Evolutionary conservation across 2,329 filamentous ascomycete genomes (phyloP).

Genomic region (Boeremia lycopersici): DNA sequence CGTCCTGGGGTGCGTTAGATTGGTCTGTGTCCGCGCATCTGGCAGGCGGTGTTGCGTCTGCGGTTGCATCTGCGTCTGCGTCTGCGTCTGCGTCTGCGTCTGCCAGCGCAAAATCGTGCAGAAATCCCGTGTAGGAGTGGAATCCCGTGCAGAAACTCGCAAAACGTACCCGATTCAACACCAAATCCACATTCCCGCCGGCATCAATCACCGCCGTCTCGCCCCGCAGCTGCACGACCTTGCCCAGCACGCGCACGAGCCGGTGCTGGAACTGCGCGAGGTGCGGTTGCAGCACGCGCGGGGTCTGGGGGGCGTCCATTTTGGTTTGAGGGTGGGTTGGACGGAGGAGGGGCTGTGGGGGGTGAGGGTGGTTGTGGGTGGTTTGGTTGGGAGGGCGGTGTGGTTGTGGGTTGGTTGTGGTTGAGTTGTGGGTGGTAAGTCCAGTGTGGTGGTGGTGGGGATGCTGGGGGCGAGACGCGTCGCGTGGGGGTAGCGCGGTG

Average conservation of each 20-base stretch:
- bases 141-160: too few relatives aligned
- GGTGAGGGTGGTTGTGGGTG: neutral
- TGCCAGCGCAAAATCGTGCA: too few relatives aligned
- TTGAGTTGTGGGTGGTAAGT: too few relatives aligned
- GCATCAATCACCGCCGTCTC: conserved; percentile 82
- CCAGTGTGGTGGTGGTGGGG: too few relatives aligned
- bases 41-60: neutral
- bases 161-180: conserved; percentile 77
- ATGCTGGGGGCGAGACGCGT: too few relatives aligned
- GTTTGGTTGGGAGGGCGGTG: too few relatives aligned
- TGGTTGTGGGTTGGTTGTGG: too few relatives aligned
- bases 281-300: conserved; percentile 81
- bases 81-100: too few relatives aligned
- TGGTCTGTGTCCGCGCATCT: neutral
- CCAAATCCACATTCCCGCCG: conserved; percentile 73
- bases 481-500: conserved; percentile 4
- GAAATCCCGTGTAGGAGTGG: too few relatives aligned
- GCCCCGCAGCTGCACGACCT: conserved; percentile 80
- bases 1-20: conserved; percentile 59
- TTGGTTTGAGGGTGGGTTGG: neutral
- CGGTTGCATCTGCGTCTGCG: too few relatives aligned
- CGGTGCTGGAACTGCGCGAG: conserved; percentile 73
- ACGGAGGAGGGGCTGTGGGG: neutral
- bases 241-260: conserved; percentile 85
- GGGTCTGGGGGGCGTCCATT: conserved; percentile 59